Evolutionary conservation across 441 rosid species (phyloP).

Genomic region (Jatropha podagrica): DNA sequence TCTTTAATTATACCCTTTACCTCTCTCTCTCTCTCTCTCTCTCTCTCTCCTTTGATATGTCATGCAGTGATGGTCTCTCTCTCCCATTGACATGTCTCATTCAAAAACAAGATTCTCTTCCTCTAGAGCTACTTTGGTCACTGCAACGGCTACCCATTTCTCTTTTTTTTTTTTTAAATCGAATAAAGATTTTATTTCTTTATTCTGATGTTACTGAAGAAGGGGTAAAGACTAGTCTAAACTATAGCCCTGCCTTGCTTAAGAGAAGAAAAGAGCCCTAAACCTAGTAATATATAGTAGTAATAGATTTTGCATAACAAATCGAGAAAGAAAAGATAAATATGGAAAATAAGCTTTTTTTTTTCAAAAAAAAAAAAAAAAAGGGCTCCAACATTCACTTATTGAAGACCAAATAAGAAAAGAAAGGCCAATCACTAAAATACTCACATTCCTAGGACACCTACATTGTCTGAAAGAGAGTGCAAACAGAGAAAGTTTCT

Average conservation of each 20-base stretch:
- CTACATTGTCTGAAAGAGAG: constrained; percentile 26
- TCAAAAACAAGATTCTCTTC: constrained; percentile 48
- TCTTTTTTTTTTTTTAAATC: background rate
- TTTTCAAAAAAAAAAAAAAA: background rate
- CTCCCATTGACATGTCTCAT: constrained; percentile 45
- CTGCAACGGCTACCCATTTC: constrained; percentile 3
- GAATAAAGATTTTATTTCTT: background rate
- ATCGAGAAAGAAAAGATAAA: constrained; percentile 15
- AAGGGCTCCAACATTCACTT: constrained; percentile 1
- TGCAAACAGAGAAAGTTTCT: constrained; percentile 32
- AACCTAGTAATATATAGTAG: background rate
- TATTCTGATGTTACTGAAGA: background rate
- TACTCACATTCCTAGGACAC: constrained; percentile 32
- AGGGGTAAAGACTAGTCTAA: constrained; percentile 23
- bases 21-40: constrained; percentile 15
- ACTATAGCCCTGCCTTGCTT: constrained; percentile 15
- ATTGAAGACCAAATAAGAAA: constrained; percentile 20
- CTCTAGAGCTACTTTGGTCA: constrained; percentile 28
- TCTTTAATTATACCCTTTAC: constrained; percentile 26
- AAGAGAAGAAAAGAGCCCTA: background rate
- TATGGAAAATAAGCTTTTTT: constrained; percentile 10
- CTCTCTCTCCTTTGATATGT: constrained; percentile 38
- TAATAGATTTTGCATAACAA: constrained; percentile 27
- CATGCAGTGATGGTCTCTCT: constrained; percentile 32
- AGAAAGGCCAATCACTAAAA: constrained; percentile 23